These are phyloP conservation scores for Pythium brassicae DNA, from an alignment of 352 stramenopile species.

Conservation along the genomic window DNA sequence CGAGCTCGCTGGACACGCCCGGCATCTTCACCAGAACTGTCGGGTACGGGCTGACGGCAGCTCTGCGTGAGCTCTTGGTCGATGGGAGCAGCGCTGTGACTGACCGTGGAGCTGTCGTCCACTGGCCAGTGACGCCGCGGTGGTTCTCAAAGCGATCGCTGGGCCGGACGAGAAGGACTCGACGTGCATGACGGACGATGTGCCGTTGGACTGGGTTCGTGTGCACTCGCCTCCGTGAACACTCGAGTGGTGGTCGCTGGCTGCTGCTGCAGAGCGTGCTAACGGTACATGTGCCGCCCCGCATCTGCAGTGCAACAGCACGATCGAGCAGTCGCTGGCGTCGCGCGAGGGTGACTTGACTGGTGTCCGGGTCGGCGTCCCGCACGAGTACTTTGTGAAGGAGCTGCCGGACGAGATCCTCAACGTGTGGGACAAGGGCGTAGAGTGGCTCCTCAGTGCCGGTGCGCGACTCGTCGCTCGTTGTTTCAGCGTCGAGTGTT, in stretches of 20 bases:
- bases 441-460: conserved; percentile 62
- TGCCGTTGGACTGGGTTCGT: conserved; percentile 60
- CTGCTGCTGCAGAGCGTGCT: background rate
- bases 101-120: conserved; percentile 1
- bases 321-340: conserved; percentile 20
- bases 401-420: conserved; percentile 87
- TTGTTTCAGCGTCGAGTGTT: background rate
- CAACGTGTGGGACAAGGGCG: conserved; percentile 75
- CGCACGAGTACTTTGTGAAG: conserved; percentile 92
- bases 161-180: conserved; percentile 81
- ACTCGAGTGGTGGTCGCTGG: background rate
- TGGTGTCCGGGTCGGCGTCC: conserved; percentile 89
- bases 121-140: conserved; percentile 67
- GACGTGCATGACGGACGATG: conserved; percentile 54
- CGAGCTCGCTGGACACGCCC: conserved; percentile 94
- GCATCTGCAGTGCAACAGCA: conserved; percentile 28
- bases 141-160: conserved; percentile 77
- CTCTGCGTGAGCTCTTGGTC: background rate
- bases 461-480: conserved; percentile 11
- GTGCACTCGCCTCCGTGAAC: no score
- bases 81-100: background rate
- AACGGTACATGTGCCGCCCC: no score
- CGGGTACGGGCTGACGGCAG: conserved; percentile 26
- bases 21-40: conserved; percentile 91
- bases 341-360: conserved; percentile 39